Percentiles rank a stretch among this genome's conserved stretches.
These are phyloP conservation scores for Auxenochlorella protothecoides DNA, from an alignment of 139 green algal species.

Conservation along the genomic window DNA sequence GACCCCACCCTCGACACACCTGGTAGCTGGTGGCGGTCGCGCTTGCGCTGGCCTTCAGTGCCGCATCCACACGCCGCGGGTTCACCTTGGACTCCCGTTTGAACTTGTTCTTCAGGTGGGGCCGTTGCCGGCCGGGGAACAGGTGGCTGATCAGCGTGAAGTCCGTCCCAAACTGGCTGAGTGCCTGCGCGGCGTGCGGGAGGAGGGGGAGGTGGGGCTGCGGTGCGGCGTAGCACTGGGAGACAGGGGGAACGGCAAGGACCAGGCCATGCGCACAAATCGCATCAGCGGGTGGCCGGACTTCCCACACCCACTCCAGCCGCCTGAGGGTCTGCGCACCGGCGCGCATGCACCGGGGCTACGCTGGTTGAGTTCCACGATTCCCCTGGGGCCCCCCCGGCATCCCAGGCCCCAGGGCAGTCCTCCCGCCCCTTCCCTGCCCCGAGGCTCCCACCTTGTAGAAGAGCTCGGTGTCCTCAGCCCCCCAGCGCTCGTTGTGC, in stretches of 20 bases:
- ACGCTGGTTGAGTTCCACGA: too few species aligned
- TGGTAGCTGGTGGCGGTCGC: slow-evolving; percentile 16
- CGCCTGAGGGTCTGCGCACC: too few species aligned
- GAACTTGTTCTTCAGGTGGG: slow-evolving; percentile 59
- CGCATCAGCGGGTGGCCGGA: neutral
- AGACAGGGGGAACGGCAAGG: neutral
- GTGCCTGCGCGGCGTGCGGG: slow-evolving; percentile 12
- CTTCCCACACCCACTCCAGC: too few species aligned
- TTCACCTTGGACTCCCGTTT: slow-evolving; percentile 13
- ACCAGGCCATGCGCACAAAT: neutral
- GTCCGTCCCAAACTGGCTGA: slow-evolving; percentile 66
- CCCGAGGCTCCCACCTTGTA: slow-evolving; percentile 24
- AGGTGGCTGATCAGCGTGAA: slow-evolving; percentile 59
- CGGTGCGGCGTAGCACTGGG: neutral
- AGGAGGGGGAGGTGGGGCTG: neutral
- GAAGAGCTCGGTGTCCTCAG: slow-evolving; percentile 58
- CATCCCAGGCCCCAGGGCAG: neutral
- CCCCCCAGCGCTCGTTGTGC: slow-evolving; percentile 44
- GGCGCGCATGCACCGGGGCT: too few species aligned
- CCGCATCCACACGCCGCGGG: slow-evolving; percentile 17
- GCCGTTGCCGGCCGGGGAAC: slow-evolving; percentile 46
- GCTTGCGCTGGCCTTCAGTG: slow-evolving; percentile 7
- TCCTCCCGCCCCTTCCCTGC: neutral
- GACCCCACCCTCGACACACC: neutral
- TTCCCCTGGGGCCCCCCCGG: neutral